Percentiles rank a stretch among this genome's conserved stretches.
Conservation (phyloP, 306 rosid genomes). For the Biancaea sappan region DNA sequence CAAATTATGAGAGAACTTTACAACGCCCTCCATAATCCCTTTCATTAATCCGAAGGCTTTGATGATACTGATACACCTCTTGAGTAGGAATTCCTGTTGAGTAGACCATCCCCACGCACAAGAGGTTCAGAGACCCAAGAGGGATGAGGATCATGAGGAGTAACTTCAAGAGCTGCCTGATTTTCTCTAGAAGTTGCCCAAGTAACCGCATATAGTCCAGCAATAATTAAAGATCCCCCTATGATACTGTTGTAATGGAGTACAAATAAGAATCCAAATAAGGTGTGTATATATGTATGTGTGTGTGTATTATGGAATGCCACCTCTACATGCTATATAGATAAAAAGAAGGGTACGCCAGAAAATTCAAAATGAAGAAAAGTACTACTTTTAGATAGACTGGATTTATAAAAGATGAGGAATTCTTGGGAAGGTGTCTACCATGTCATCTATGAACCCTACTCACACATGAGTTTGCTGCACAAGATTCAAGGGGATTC, state of each 20-base stretch:
- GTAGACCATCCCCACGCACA: constrained; percentile 37
- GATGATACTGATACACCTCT: constrained; percentile 42
- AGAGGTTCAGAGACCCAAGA: constrained; percentile 65
- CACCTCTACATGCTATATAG: not conserved
- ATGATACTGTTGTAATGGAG: constrained; percentile 57
- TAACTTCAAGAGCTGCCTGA: constrained; percentile 38
- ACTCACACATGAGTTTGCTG: not conserved
- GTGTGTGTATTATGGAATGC: too few relatives aligned
- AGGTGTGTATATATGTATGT: constrained; percentile 1
- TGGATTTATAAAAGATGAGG: not conserved
- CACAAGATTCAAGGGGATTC: too few relatives aligned
- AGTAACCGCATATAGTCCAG: constrained; percentile 79
- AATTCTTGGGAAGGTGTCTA: not conserved
- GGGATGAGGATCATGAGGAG: constrained; percentile 42
- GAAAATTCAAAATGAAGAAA: not conserved
- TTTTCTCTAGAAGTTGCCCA: constrained; percentile 82
- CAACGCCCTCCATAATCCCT: constrained; percentile 25
- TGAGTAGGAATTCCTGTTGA: constrained; percentile 38
- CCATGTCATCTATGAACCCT: not conserved
- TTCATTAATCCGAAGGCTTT: constrained; percentile 59
- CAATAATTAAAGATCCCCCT: constrained; percentile 81
- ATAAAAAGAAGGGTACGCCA: not conserved
- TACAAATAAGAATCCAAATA: constrained; percentile 28
- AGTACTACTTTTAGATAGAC: not conserved
- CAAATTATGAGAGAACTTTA: constrained; percentile 30